A percentile compares a stretch with the other conserved stretches of the same genome.
These are phyloP conservation scores for Tulasnella sp. DNA, from an alignment of 768 basidiomycete species.

Conservation along the genomic window DNA sequence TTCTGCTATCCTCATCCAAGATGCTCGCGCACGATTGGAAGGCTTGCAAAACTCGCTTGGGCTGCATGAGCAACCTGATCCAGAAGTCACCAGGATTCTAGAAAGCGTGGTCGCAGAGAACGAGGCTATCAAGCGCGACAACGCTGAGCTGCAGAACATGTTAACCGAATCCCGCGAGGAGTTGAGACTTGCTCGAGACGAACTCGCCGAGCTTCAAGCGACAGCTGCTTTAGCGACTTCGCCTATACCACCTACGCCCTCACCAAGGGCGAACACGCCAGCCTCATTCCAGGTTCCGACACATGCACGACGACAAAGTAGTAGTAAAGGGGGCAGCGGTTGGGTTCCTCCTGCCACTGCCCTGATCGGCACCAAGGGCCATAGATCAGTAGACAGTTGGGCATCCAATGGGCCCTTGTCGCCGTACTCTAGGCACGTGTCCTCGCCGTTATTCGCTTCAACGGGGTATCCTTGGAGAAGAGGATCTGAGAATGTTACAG, in stretches of 20 bases:
- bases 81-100: slow-evolving; percentile 53
- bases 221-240: neutral
- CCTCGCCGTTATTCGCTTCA: neutral
- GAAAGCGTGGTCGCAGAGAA: slow-evolving; percentile 83
- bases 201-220: slow-evolving; percentile 51
- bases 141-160: slow-evolving; percentile 62
- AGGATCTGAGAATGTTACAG: neutral
- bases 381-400: slow-evolving; percentile 5
- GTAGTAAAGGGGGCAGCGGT: neutral
- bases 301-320: neutral
- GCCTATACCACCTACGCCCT: neutral
- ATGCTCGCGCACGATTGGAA: slow-evolving; percentile 52
- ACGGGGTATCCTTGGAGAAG: neutral
- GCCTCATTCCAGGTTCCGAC: neutral
- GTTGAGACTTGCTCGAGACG: slow-evolving; percentile 51
- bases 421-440: neutral
- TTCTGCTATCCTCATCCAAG: slow-evolving; percentile 54
- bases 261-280: neutral
- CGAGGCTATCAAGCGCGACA: slow-evolving; percentile 69
- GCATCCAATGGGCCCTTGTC: neutral
- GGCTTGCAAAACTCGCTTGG: slow-evolving; percentile 48
- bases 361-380: neutral
- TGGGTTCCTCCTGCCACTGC: slow-evolving; percentile 2
- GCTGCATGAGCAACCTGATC: slow-evolving; percentile 1
- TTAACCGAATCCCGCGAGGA: slow-evolving; percentile 72